Conservation (phyloP, 2,329 filamentous ascomycete genomes). For the Fusarium penzigii region DNA sequence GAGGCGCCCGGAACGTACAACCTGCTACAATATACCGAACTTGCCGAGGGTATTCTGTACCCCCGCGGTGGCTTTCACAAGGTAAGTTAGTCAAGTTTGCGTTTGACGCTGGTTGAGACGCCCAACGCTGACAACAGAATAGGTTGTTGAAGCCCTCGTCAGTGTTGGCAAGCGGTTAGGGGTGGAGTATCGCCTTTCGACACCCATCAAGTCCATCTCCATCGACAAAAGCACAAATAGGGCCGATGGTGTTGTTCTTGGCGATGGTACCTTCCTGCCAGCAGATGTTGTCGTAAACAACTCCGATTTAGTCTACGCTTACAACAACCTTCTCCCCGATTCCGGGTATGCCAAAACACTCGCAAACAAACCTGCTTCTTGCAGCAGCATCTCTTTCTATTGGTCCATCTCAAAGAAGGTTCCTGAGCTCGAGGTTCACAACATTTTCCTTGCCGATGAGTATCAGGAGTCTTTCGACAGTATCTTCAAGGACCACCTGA, state of each 20-base stretch:
- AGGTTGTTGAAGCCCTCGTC: constrained; percentile 62
- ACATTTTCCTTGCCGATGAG: constrained; percentile 75
- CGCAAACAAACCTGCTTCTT: constrained; percentile 58
- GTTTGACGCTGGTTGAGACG: neutral
- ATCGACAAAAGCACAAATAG: constrained; percentile 45
- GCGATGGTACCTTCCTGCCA: constrained; percentile 55
- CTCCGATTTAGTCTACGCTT: constrained; percentile 73
- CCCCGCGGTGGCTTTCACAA: constrained; percentile 70
- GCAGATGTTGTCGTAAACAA: constrained; percentile 72
- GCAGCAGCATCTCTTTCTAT: constrained; percentile 76
- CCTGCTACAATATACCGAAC: constrained; percentile 70
- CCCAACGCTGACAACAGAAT: neutral
- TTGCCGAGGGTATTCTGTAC: constrained; percentile 77
- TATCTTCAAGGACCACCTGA: constrained; percentile 69
- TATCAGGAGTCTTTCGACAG: constrained; percentile 74
- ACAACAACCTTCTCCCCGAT: constrained; percentile 66
- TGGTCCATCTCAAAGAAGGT: constrained; percentile 65
- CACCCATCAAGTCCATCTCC: constrained; percentile 55
- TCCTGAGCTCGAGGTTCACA: constrained; percentile 67
- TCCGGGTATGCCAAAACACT: constrained; percentile 41
- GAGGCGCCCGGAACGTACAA: constrained; percentile 75
- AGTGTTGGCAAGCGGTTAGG: constrained; percentile 62
- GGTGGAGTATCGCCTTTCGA: constrained; percentile 62
- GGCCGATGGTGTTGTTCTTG: constrained; percentile 60
- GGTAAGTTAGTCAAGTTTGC: constrained; percentile 1